Percentiles rank a stretch among this genome's conserved stretches.
Evolutionary conservation across 2,329 filamentous ascomycete species (phyloP).

Genomic region (Ceratocystis cacaofunesta): DNA sequence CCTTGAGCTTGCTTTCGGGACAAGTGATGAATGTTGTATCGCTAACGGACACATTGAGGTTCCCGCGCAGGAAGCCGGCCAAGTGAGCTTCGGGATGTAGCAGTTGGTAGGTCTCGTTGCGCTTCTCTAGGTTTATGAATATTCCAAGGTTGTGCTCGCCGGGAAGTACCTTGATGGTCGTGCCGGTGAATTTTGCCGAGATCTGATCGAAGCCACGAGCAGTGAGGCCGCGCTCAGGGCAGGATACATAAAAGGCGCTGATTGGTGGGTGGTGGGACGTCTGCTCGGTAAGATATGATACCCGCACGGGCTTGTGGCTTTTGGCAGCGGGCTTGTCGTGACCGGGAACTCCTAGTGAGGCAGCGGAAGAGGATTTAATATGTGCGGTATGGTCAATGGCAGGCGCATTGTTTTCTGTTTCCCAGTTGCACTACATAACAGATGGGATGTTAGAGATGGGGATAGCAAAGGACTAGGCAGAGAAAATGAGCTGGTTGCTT

Average conservation of each 20-base stretch:
- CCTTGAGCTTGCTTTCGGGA: conserved; percentile 78
- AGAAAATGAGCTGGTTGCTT: conserved; percentile 24
- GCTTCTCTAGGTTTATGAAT: conserved; percentile 70
- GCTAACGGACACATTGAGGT: conserved; percentile 78
- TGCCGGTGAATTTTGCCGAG: conserved; percentile 93
- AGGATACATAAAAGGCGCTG: conserved; percentile 87
- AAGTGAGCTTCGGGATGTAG: conserved; percentile 90
- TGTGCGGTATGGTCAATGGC: conserved; percentile 39
- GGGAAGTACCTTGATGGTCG: conserved; percentile 77
- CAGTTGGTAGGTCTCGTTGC: conserved; percentile 84
- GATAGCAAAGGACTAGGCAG: neutral
- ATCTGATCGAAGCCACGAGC: conserved; percentile 92
- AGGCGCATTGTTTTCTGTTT: conserved; percentile 65
- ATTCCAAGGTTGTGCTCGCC: conserved; percentile 93
- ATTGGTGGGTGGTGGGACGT: conserved; percentile 96
- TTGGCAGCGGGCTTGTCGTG: conserved; percentile 28
- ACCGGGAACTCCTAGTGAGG: conserved; percentile 38
- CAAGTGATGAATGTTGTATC: conserved; percentile 83
- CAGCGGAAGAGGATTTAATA: conserved; percentile 33
- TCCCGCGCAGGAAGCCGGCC: conserved; percentile 72
- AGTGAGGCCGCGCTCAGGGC: conserved; percentile 74
- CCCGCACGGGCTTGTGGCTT: conserved; percentile 46
- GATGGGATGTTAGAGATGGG: conserved; percentile 1
- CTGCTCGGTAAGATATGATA: conserved; percentile 94
- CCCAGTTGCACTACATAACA: conserved; percentile 68